Evolutionary conservation across 2,329 filamentous ascomycete species (phyloP).

Genomic region (Didymella exigua): DNA sequence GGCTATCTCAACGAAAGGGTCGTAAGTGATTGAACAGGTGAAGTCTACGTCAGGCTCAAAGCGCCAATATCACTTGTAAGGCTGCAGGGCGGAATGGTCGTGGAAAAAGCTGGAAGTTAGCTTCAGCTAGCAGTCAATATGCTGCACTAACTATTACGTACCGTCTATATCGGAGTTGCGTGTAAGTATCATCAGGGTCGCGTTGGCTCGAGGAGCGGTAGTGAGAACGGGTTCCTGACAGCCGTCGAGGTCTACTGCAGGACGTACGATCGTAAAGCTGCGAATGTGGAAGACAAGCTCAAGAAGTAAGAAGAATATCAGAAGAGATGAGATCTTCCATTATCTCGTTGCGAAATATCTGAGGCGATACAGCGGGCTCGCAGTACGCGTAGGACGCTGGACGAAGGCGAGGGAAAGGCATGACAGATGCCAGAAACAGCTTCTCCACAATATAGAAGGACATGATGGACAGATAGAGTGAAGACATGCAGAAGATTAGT

Average conservation of each 20-base stretch:
- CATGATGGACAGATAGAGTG: background rate
- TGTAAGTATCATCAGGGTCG: conserved; percentile 85
- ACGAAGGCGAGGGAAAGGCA: background rate
- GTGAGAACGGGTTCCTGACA: conserved; percentile 16
- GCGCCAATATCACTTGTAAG: conserved; percentile 92
- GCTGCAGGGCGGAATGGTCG: conserved; percentile 81
- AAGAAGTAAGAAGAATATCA: conserved; percentile 5
- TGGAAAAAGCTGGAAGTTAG: conserved; percentile 70
- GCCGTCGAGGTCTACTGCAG: conserved; percentile 17
- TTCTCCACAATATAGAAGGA: background rate
- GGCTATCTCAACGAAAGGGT: conserved; percentile 94
- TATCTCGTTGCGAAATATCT: background rate
- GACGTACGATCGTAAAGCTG: conserved; percentile 10
- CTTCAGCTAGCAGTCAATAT: background rate
- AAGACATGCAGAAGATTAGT: background rate
- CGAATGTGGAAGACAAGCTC: conserved; percentile 19
- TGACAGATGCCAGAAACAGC: background rate
- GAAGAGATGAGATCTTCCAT: conserved; percentile 12
- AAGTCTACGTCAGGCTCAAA: conserved; percentile 97
- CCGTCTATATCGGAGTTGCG: conserved; percentile 81
- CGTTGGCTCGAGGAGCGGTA: conserved; percentile 73
- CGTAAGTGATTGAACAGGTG: conserved; percentile 96
- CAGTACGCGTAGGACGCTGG: background rate
- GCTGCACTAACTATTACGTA: conserved; percentile 9
- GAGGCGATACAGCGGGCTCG: background rate